A percentile compares a stretch with the other conserved stretches of the same genome.
Conservation (phyloP, 2,329 filamentous ascomycete genomes). For the Microascus cirrosus region DNA sequence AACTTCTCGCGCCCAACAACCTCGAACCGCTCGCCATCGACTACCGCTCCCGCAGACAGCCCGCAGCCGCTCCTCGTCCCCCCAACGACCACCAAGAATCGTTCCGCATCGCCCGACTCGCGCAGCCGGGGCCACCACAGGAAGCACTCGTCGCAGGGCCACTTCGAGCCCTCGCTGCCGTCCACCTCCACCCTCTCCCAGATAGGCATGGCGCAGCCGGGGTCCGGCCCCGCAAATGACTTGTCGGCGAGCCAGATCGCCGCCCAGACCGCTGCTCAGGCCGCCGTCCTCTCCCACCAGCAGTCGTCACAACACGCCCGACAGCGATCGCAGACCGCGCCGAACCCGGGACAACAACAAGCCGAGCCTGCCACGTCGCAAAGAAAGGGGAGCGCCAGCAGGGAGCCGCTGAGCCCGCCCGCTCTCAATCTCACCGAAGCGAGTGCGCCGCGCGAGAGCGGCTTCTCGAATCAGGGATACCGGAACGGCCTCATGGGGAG, state of each 20-base stretch:
- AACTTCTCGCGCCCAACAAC: slow-evolving; percentile 47
- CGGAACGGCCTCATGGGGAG: slow-evolving; percentile 51
- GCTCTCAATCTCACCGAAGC: slow-evolving; percentile 54
- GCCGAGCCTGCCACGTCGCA: neutral
- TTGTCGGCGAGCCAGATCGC: slow-evolving; percentile 66
- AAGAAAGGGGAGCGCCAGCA: slow-evolving; percentile 13
- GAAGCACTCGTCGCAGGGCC: slow-evolving; percentile 63
- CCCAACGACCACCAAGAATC: slow-evolving; percentile 12
- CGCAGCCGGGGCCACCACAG: slow-evolving; percentile 35
- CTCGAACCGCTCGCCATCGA: slow-evolving; percentile 7
- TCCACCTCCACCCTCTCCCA: slow-evolving; percentile 44
- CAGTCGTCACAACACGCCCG: slow-evolving; percentile 36
- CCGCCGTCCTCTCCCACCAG: slow-evolving; percentile 59
- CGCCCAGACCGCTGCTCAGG: slow-evolving; percentile 68
- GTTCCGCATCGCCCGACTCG: slow-evolving; percentile 16
- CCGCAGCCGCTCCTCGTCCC: slow-evolving; percentile 15
- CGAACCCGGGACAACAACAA: slow-evolving; percentile 24
- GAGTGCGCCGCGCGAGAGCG: slow-evolving; percentile 46
- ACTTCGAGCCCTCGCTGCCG: slow-evolving; percentile 64
- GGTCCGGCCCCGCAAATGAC: slow-evolving; percentile 19
- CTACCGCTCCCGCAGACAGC: slow-evolving; percentile 3
- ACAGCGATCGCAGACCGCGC: slow-evolving; percentile 66
- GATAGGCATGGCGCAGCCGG: slow-evolving; percentile 26
- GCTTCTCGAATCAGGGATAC: slow-evolving; percentile 39
- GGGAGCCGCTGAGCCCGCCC: slow-evolving; percentile 47